phyloP scores from a whole-genome alignment of 2,329 filamentous ascomycete genomes.

The Verticillium isaacii region DNA sequence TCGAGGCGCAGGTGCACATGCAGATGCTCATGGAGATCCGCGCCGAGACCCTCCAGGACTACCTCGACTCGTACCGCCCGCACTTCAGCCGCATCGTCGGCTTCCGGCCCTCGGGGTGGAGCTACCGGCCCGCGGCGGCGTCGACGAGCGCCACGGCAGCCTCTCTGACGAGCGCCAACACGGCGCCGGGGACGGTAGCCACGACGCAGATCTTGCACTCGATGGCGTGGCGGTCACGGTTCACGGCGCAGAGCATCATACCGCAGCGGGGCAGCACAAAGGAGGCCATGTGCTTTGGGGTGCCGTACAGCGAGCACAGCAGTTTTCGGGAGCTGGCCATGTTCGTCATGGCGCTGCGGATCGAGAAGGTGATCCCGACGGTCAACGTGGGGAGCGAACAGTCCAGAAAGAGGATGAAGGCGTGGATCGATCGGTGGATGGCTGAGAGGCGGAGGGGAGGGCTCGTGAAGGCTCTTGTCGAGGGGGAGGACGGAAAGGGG shows the following conservation, averaged over 20 bases:
- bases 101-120: slow-evolving; percentile 92
- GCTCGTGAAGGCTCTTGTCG: slow-evolving; percentile 38
- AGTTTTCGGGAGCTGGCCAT: slow-evolving; percentile 91
- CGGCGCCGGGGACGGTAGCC: slow-evolving; percentile 42
- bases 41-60: slow-evolving; percentile 85
- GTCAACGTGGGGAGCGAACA: slow-evolving; percentile 71
- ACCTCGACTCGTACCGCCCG: slow-evolving; percentile 73
- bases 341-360: slow-evolving; percentile 82
- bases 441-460: slow-evolving; percentile 53
- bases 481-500: slow-evolving; percentile 27
- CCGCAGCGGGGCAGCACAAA: slow-evolving; percentile 80
- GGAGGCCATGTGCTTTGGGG: slow-evolving; percentile 83
- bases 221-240: slow-evolving; percentile 71
- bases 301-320: slow-evolving; percentile 94
- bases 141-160: slow-evolving; percentile 34
- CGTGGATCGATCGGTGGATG: slow-evolving; percentile 60
- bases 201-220: slow-evolving; percentile 49
- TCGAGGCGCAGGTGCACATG: slow-evolving; percentile 94
- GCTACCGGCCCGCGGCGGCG: slow-evolving; percentile 65
- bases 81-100: slow-evolving; percentile 85
- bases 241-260: slow-evolving; percentile 65
- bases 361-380: slow-evolving; percentile 88
- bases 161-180: slow-evolving; percentile 49
- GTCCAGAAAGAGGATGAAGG: slow-evolving; percentile 56
- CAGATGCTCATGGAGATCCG: slow-evolving; percentile 92